Base-by-base conservation (phyloP, 139 green algal species). In the Chlorella sp. region DNA sequence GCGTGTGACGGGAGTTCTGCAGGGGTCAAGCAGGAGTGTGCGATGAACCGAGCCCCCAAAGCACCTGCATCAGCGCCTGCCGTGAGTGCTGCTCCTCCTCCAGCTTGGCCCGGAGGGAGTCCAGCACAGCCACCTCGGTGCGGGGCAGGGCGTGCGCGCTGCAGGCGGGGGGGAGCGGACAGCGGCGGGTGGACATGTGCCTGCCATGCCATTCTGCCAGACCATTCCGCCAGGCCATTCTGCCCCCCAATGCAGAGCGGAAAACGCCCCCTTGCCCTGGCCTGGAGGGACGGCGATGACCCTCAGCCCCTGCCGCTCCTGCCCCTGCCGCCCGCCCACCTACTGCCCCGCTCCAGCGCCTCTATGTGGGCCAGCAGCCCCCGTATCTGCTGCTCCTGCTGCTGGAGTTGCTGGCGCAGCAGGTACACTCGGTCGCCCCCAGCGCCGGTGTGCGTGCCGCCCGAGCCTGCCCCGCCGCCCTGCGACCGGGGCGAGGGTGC, bases 71-170 rank as follows among this genome's bases (percentile, higher is more conserved):
- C 64, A 71, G 25, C 64, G 43, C 31, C 42, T 41, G 64, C 5
- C 64, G 42, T 2, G 64, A 71, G 5, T 33, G 36, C 61, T 51
- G 35, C 21, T 68, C 61, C 61, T 48, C 36, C 12, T 12, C 36
- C 35, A 51, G 36, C 61, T 50, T 58, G 62, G 46, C 73, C 48
- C 65, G 35, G 62, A 73, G 62, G 25, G 45, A 27, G 2, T 67
- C 21, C 35, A 79, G 62, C 8, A 60, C 73, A 9, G 8, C 62
- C 62, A 66, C 73, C 8, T 72, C 68, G 5, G 46, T 35, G 14
- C 51, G 62, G 27, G 56, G 41, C 46, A 68, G 53, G 53, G 17
- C 14, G 45, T 11, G 12, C 45, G 45, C 45, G 12, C 12, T 23
- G 12, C 45, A 23, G 45, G 12, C 14, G 45, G 14, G 45, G 12